A percentile compares a stretch with the other conserved stretches of the same genome.
Conservation (phyloP, 2,329 filamentous ascomycete species). For the Pyricularia sp. region DNA sequence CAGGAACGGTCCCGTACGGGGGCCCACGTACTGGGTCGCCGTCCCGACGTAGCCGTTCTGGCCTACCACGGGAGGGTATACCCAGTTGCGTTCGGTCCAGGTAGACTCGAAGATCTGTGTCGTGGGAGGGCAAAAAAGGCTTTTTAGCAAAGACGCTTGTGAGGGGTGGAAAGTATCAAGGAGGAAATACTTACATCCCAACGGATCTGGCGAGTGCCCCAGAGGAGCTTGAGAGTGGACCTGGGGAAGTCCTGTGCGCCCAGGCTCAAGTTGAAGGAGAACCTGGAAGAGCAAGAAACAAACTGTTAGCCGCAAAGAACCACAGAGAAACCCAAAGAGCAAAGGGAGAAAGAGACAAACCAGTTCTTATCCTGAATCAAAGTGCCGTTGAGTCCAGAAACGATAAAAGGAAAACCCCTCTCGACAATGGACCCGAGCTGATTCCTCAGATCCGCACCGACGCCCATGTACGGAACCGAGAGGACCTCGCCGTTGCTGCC, state of each 20-base stretch:
- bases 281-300: neutral
- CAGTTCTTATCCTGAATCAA: neutral
- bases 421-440: neutral
- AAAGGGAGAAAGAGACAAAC: neutral
- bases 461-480: slow-evolving; percentile 22
- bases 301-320: neutral
- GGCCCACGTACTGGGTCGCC: slow-evolving; percentile 9
- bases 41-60: slow-evolving; percentile 14
- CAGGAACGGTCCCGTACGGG: slow-evolving; percentile 9
- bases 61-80: slow-evolving; percentile 16
- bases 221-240: slow-evolving; percentile 15
- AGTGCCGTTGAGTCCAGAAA: neutral
- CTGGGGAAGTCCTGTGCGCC: slow-evolving; percentile 18
- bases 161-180: no score
- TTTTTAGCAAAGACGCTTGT: no score
- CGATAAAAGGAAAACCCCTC: neutral
- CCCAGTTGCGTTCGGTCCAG: slow-evolving; percentile 15
- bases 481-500: slow-evolving; percentile 21
- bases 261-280: slow-evolving; percentile 15
- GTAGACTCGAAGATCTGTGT: slow-evolving; percentile 9
- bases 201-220: slow-evolving; percentile 17
- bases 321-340: no score
- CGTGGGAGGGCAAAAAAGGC: no score
- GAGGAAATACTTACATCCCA: slow-evolving; percentile 16
- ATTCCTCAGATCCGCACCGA: neutral